Conservation (phyloP, 1,139 yeast species). For the Blastobotrys capitulatus region DNA sequence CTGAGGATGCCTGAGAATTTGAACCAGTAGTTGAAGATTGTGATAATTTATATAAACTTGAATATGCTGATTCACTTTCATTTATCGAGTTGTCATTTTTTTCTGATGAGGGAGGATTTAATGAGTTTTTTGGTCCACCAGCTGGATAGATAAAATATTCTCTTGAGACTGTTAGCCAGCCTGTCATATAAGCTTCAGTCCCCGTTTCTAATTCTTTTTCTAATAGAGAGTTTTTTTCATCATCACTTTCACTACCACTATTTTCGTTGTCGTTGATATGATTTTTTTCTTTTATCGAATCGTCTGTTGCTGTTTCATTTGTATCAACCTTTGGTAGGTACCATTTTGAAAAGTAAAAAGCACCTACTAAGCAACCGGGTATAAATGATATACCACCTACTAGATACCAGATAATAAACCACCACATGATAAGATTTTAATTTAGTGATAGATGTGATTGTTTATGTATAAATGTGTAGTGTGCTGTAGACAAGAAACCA, state of each 20-base stretch:
- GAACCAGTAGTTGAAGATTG: slow-evolving; percentile 3
- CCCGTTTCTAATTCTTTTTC: slow-evolving; percentile 58
- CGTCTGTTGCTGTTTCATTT: slow-evolving; percentile 16
- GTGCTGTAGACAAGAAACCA: too few species aligned
- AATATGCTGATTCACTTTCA: slow-evolving; percentile 51
- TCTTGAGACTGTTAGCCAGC: slow-evolving; percentile 81
- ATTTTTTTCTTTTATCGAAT: neutral
- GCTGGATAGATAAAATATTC: slow-evolving; percentile 53
- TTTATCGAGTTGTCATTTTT: slow-evolving; percentile 29
- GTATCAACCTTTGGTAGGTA: slow-evolving; percentile 38
- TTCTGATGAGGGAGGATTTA: slow-evolving; percentile 28
- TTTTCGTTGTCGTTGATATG: too few species aligned
- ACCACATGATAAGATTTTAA: neutral
- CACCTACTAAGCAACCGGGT: slow-evolving; percentile 45
- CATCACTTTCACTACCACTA: neutral
- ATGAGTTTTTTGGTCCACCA: slow-evolving; percentile 28
- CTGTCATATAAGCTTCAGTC: slow-evolving; percentile 58
- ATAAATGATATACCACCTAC: slow-evolving; percentile 78
- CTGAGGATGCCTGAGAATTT: slow-evolving; percentile 9
- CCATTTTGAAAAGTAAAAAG: slow-evolving; percentile 31
- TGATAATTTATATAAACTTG: slow-evolving; percentile 51
- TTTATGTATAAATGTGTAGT: too few species aligned
- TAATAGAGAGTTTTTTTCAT: slow-evolving; percentile 8
- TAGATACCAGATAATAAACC: slow-evolving; percentile 37
- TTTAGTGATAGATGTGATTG: too few species aligned